Percentiles rank a stretch among this genome's conserved stretches.
Evolutionary conservation across 139 green algal species (phyloP).

Genomic region (Pedinophyceae sp.): DNA sequence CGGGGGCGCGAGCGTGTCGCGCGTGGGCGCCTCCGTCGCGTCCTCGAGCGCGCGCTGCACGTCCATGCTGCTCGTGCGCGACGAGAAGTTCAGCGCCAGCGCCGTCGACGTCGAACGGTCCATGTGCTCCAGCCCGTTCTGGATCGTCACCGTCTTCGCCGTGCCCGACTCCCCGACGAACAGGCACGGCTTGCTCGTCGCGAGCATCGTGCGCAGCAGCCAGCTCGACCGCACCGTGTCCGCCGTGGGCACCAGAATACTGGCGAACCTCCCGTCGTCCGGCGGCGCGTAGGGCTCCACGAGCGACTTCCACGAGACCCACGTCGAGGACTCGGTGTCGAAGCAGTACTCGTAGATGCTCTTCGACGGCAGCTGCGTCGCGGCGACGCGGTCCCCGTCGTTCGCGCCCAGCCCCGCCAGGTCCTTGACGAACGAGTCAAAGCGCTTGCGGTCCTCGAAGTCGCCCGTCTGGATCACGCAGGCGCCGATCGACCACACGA

Average conservation of each 20-base stretch:
- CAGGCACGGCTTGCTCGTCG: conserved; percentile 35
- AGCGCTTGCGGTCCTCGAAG: conserved; percentile 40
- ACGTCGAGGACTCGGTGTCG: conserved; percentile 36
- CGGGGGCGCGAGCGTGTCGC: conserved; percentile 60
- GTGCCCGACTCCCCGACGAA: conserved; percentile 61
- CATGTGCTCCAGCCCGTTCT: conserved; percentile 35
- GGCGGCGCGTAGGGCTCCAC: conserved; percentile 40
- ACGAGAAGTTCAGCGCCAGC: conserved; percentile 62
- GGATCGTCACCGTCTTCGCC: conserved; percentile 59
- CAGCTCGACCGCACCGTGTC: conserved; percentile 58
- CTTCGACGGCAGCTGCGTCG: conserved; percentile 38
- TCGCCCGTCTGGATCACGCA: conserved; percentile 31
- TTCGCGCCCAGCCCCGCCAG: conserved; percentile 34
- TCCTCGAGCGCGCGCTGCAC: conserved; percentile 59
- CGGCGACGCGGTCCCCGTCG: conserved; percentile 36
- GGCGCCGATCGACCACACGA: conserved; percentile 52
- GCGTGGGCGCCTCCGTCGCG: conserved; percentile 53
- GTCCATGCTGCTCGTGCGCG: conserved; percentile 33
- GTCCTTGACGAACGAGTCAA: conserved; percentile 54
- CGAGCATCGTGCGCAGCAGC: conserved; percentile 30
- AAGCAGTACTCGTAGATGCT: conserved; percentile 76
- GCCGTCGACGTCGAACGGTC: conserved; percentile 26
- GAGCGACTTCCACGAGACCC: conserved; percentile 48
- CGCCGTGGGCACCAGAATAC: conserved; percentile 71
- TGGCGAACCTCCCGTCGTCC: conserved; percentile 42